Base-by-base conservation (phyloP, 192 early-diverging fungal genomes). In the Rhizophagus clarus region DNA sequence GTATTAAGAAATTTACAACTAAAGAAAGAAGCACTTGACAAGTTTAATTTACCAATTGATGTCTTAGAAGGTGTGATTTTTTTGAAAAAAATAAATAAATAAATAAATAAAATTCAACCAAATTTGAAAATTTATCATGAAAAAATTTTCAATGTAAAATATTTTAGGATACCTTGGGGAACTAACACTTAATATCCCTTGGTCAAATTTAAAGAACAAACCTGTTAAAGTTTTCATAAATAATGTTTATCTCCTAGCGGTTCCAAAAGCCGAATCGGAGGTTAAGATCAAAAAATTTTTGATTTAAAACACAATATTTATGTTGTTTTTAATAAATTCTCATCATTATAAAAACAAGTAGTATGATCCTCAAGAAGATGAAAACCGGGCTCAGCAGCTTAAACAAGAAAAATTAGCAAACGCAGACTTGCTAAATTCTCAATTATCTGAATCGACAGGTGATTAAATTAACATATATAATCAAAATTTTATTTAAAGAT, bases 171-270 rank as follows among this genome's bases (percentile, higher is more conserved):
- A 95, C 83, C 90, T 99, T 24, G 98, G 98, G 29, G 93, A 95
- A 72, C 91, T 98, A 31, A 96, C 93, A 0, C 85, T 98, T 8
- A 93, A 88, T n/a, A 98, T 99, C 72, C 97, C 98, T 10, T 99
- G 98, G 98, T 93, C 90, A 4, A 97, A 99, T 85, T 87, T 99
- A 73, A 98, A 96, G 82, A 94, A 93, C 84, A 94, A 96, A 84
- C 97, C 98, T 1, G 95, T 98, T 47, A 92, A 94, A 72, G 89
- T 97, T 75, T 86, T 89, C 62, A 93, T 99, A 80, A 94, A 96
- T 80, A 89, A 98, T 78, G 93, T 97, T 15, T 97, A 92, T 82
- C 81, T 98, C 0, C 83, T 98, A 14, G 97, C 96, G 29, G 90
- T 89, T 31, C 98, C 97, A 15, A 92, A 93, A 51, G 87, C 85